phyloP scores from a whole-genome alignment of 495 filamentous ascomycete species.

The Gamarada debralockiae region DNA sequence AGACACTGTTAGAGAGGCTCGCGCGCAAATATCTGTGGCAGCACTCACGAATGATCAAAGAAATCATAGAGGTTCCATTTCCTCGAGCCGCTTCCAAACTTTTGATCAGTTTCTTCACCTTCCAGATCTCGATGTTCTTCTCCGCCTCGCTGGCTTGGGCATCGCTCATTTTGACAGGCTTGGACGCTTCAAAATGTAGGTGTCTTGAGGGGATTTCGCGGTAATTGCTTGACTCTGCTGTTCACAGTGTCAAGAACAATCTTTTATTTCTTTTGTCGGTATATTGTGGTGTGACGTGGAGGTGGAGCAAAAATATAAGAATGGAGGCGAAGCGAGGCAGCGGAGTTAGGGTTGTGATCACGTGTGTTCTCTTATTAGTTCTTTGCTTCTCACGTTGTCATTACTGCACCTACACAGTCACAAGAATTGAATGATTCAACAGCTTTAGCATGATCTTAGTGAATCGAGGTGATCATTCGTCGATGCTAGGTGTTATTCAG shows the following conservation, averaged over 20 bases:
- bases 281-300: constrained; percentile 8
- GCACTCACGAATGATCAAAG: constrained; percentile 87
- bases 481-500: too few relatives aligned
- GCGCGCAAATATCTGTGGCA: background rate
- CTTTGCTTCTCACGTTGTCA: too few relatives aligned
- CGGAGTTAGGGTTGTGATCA: background rate
- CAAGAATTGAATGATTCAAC: too few relatives aligned
- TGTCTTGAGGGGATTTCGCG: constrained; percentile 9
- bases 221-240: constrained; percentile 19
- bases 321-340: background rate
- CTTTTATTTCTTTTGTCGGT: constrained; percentile 4
- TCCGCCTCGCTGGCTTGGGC: constrained; percentile 88
- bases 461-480: too few relatives aligned
- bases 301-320: background rate
- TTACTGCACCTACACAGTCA: background rate
- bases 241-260: constrained; percentile 20
- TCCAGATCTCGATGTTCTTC: constrained; percentile 90
- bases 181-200: constrained; percentile 13
- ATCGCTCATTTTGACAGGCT: constrained; percentile 74
- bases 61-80: constrained; percentile 98
- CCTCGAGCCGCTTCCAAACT: constrained; percentile 87
- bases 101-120: constrained; percentile 96
- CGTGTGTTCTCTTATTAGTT: too few relatives aligned
- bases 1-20: constrained; percentile 15
- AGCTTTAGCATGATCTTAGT: too few relatives aligned